Percentiles rank a stretch among this genome's conserved stretches.
Evolutionary conservation across 331 rosid species (phyloP).

Genomic region (Stylosanthes scabra): DNA sequence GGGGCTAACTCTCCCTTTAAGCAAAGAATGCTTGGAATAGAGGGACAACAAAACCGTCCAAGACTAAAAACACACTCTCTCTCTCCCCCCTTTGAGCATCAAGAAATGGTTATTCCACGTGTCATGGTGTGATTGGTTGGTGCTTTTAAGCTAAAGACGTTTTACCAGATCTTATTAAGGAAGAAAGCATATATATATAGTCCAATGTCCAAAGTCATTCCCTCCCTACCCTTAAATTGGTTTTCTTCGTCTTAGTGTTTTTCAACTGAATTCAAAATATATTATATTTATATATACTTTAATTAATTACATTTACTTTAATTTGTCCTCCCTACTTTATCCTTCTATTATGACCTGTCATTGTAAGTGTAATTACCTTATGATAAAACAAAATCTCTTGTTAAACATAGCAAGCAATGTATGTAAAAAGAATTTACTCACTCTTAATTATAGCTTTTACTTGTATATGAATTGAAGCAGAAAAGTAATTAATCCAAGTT

Average conservation of each 20-base stretch:
- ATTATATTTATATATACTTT: constrained; percentile 23
- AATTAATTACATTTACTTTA: constrained; percentile 28
- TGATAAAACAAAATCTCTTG: neutral
- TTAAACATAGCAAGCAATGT: constrained; percentile 2
- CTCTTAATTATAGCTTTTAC: neutral
- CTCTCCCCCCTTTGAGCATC: constrained; percentile 21
- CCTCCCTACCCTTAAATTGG: constrained; percentile 25
- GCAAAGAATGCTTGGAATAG: constrained; percentile 84
- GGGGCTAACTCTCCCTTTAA: constrained; percentile 76
- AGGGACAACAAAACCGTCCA: constrained; percentile 62
- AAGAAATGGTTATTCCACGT: constrained; percentile 48
- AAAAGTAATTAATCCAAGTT: neutral
- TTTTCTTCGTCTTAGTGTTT: constrained; percentile 22
- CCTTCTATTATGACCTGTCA: constrained; percentile 11
- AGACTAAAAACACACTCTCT: constrained; percentile 27
- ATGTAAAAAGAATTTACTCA: neutral
- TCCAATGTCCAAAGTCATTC: constrained; percentile 67
- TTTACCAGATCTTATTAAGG: constrained; percentile 65
- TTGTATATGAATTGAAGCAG: constrained; percentile 1
- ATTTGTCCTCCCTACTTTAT: constrained; percentile 41
- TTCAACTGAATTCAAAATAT: constrained; percentile 48
- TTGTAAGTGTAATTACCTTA: constrained; percentile 28
- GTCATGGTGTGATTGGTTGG: constrained; percentile 43
- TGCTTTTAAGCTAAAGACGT: constrained; percentile 61
- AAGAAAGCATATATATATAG: constrained; percentile 68